A percentile compares a stretch with the other conserved stretches of the same genome.
Evolutionary conservation across 495 filamentous ascomycete genomes (phyloP).

Genomic region (Penicillium odoratum): DNA sequence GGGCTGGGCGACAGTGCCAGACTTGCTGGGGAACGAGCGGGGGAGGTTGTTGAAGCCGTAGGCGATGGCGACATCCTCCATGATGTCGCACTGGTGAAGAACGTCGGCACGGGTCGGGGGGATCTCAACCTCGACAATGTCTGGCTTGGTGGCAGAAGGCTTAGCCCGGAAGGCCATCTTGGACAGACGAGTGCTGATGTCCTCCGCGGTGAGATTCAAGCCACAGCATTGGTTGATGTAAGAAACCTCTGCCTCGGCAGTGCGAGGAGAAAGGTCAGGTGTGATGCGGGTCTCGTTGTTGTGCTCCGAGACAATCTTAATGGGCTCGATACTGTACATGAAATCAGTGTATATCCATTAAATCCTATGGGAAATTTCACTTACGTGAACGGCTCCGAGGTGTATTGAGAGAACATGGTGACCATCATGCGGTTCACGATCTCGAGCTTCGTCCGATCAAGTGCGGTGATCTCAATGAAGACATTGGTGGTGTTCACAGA

Average conservation of each 20-base stretch:
- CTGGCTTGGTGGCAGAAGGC: slow-evolving; percentile 62
- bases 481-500: slow-evolving; percentile 84
- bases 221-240: slow-evolving; percentile 94
- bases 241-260: slow-evolving; percentile 76
- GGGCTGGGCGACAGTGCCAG: slow-evolving; percentile 81
- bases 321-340: slow-evolving; percentile 68
- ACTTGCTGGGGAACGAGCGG: slow-evolving; percentile 75
- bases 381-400: slow-evolving; percentile 78
- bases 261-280: slow-evolving; percentile 74
- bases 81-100: slow-evolving; percentile 94
- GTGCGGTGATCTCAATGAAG: slow-evolving; percentile 97
- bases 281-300: slow-evolving; percentile 78
- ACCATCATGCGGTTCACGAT: slow-evolving; percentile 94
- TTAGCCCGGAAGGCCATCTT: slow-evolving; percentile 83
- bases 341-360: not conserved
- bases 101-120: slow-evolving; percentile 92
- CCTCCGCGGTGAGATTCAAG: slow-evolving; percentile 65
- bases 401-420: slow-evolving; percentile 95
- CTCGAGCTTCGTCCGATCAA: slow-evolving; percentile 94
- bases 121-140: slow-evolving; percentile 74
- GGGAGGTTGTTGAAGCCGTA: slow-evolving; percentile 97
- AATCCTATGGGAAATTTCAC: slow-evolving; percentile 9
- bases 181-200: slow-evolving; percentile 71
- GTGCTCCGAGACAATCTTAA: slow-evolving; percentile 88
- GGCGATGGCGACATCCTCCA: slow-evolving; percentile 96